phyloP scores from a whole-genome alignment of 139 green algal species.

The Yamagishiella unicocca region DNA sequence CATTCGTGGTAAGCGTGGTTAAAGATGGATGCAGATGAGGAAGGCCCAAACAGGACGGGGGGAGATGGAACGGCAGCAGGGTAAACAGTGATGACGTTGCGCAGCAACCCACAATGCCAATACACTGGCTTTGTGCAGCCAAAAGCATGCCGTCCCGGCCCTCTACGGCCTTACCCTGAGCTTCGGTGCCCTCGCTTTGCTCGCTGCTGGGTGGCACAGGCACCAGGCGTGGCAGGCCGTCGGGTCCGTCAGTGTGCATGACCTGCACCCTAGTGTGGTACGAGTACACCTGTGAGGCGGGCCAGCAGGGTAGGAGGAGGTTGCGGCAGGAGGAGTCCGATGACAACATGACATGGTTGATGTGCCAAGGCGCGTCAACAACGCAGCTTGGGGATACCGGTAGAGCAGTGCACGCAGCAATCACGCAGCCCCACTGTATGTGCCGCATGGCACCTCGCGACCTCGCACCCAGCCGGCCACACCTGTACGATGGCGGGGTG shows the following conservation, averaged over 20 bases:
- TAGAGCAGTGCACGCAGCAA: no score
- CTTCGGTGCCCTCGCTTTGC: background rate
- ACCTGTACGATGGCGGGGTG: conserved; percentile 30
- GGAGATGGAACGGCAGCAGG: background rate
- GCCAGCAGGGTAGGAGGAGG: background rate
- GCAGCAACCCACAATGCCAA: no score
- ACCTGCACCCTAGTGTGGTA: conserved; percentile 28
- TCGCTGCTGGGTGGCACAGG: background rate
- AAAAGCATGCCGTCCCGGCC: no score
- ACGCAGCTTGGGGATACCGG: no score
- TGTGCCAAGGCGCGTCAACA: no score
- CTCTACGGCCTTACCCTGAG: background rate
- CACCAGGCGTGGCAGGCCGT: conserved; percentile 4
- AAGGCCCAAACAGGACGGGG: background rate
- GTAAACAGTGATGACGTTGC: no score
- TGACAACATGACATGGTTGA: background rate
- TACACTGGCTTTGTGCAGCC: no score
- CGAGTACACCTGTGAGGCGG: conserved; percentile 3
- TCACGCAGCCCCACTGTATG: no score
- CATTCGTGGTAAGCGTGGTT: background rate
- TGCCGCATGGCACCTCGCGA: no score
- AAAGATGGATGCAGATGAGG: background rate
- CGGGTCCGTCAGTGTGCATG: background rate
- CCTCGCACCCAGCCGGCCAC: background rate
- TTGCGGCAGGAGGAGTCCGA: background rate